These are phyloP conservation scores for Fusarium circinatum DNA, from an alignment of 2,329 filamentous ascomycete genomes.

Conservation along the genomic window DNA sequence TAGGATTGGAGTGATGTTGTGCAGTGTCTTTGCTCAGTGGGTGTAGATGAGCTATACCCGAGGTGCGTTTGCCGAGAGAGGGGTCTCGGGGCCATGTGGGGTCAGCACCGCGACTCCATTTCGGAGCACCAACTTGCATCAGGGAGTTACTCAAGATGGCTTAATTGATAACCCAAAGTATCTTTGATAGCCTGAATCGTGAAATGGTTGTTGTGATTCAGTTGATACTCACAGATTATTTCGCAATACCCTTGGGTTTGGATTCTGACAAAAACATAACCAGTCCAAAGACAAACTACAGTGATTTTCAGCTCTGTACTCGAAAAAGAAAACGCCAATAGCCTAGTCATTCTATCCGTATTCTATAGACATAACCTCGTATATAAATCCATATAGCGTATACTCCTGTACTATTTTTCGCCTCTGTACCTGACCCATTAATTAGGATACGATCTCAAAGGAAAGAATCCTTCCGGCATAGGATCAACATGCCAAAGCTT, in stretches of 20 bases:
- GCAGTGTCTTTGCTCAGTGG: not conserved
- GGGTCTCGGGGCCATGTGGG: not conserved
- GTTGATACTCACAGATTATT: no score
- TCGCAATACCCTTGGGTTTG: fast-evolving
- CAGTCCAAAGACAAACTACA: not conserved
- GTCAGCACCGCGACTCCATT: fast-evolving
- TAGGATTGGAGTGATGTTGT: not conserved
- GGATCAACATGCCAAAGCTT: slow-evolving; percentile 67
- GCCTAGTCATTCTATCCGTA: no score
- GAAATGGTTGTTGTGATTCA: not conserved
- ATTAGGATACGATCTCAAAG: slow-evolving; percentile 64
- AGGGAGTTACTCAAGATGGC: not conserved
- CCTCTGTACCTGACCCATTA: slow-evolving; percentile 35
- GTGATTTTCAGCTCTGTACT: not conserved
- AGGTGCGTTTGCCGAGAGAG: not conserved
- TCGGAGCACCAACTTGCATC: no score
- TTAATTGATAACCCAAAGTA: not conserved
- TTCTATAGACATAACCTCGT: not conserved
- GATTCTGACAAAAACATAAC: fast-evolving
- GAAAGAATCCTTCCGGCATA: slow-evolving; percentile 67
- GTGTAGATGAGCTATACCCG: not conserved
- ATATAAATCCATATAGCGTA: fast-evolving
- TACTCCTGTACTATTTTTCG: fast-evolving
- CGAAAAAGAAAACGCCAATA: not conserved
- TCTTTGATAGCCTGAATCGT: fast-evolving